These are phyloP conservation scores for Fonsecaea erecta DNA, from an alignment of 2,329 filamentous ascomycete species.

Conservation along the genomic window DNA sequence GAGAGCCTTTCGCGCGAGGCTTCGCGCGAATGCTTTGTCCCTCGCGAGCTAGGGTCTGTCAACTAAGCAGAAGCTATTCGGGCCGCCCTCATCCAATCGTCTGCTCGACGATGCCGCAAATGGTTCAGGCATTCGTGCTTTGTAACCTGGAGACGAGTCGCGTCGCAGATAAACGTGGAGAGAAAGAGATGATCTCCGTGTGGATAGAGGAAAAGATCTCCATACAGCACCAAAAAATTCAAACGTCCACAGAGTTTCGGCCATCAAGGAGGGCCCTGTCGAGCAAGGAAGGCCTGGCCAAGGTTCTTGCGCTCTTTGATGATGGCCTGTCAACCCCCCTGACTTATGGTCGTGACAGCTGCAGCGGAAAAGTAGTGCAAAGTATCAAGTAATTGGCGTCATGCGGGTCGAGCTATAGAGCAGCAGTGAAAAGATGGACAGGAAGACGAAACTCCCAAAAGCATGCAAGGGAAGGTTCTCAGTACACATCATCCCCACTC, in stretches of 20 bases:
- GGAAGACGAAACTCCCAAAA: not conserved
- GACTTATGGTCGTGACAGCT: not conserved
- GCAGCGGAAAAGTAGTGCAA: not conserved
- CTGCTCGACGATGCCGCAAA: not conserved
- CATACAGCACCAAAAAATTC: not conserved
- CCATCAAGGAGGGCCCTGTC: not conserved
- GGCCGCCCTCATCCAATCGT: not conserved
- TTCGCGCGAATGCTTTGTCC: not conserved
- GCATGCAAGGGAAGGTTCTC: not conserved
- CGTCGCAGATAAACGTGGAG: not conserved
- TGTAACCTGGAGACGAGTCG: not conserved
- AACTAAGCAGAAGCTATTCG: not conserved
- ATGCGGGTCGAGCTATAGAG: not conserved
- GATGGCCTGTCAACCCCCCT: not conserved
- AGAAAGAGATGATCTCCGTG: not conserved
- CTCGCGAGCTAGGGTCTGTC: slow-evolving; percentile 47
- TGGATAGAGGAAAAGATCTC: no score
- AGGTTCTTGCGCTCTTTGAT: not conserved
- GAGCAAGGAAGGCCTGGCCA: not conserved
- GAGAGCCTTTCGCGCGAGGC: slow-evolving; percentile 6
- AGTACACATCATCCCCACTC: not conserved
- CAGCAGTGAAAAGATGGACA: not conserved
- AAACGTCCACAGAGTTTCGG: not conserved
- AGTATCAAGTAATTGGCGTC: not conserved
- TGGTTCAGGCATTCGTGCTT: not conserved